A percentile compares a stretch with the other conserved stretches of the same genome.
These are phyloP conservation scores for Picochlorum sp. DNA, from an alignment of 139 green algal genomes.

Conservation along the genomic window DNA sequence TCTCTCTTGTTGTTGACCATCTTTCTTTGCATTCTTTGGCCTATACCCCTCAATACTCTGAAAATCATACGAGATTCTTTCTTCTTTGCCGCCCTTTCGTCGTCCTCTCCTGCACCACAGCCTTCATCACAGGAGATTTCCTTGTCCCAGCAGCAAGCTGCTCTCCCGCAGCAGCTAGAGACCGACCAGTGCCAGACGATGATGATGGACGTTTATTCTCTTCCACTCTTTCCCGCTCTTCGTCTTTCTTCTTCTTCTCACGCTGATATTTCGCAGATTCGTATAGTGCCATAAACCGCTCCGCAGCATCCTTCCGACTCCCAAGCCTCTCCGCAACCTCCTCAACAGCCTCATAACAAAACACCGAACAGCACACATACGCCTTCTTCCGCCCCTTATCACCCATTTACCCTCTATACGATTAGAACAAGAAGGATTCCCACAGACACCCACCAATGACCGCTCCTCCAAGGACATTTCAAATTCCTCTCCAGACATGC, in stretches of 20 bases:
- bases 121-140: slow-evolving; percentile 27
- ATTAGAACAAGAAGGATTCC: slow-evolving; percentile 18
- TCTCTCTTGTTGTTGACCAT: neutral
- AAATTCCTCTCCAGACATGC: slow-evolving; percentile 26
- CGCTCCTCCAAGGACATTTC: slow-evolving; percentile 21
- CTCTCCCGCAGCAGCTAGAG: too few relatives aligned
- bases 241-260: neutral
- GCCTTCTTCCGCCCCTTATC: neutral
- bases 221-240: neutral
- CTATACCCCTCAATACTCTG: slow-evolving; percentile 26
- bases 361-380: slow-evolving; percentile 9
- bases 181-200: too few relatives aligned
- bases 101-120: slow-evolving; percentile 19
- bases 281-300: slow-evolving; percentile 12
- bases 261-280: slow-evolving; percentile 11
- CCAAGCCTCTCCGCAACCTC: slow-evolving; percentile 10
- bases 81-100: neutral
- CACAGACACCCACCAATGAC: slow-evolving; percentile 9
- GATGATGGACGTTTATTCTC: neutral
- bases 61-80: neutral
- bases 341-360: neutral
- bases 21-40: slow-evolving; percentile 7
- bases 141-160: slow-evolving; percentile 17
- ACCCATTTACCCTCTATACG: neutral
- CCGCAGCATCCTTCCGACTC: neutral